These are phyloP conservation scores for Coleophoma cylindrospora DNA, from an alignment of 2,329 filamentous ascomycete species.

Conservation along the genomic window DNA sequence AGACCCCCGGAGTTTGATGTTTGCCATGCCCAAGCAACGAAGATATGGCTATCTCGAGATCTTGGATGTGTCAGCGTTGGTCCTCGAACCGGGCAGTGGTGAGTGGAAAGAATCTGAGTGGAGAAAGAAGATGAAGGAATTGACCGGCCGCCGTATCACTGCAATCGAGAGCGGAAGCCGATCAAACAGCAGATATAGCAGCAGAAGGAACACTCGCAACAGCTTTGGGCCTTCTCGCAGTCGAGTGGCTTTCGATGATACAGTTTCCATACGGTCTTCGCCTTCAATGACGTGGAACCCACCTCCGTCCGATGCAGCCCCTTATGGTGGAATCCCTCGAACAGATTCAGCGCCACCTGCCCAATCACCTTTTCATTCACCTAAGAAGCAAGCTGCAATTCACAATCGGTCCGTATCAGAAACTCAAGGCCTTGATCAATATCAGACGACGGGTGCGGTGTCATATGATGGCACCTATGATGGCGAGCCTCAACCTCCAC, in stretches of 20 bases:
- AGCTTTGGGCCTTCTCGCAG: slow-evolving; percentile 45
- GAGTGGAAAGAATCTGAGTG: slow-evolving; percentile 84
- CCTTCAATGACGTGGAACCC: slow-evolving; percentile 35
- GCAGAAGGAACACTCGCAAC: slow-evolving; percentile 51
- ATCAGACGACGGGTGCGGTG: slow-evolving; percentile 11
- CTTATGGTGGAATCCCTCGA: slow-evolving; percentile 22
- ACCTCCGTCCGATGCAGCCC: slow-evolving; percentile 10
- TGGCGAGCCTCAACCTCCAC: slow-evolving; percentile 7
- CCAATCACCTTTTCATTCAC: slow-evolving; percentile 16
- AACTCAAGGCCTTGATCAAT: slow-evolving; percentile 20
- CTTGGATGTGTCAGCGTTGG: slow-evolving; percentile 75
- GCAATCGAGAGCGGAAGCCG: slow-evolving; percentile 42
- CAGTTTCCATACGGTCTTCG: slow-evolving; percentile 43
- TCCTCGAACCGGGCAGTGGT: slow-evolving; percentile 71
- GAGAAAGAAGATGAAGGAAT: slow-evolving; percentile 83
- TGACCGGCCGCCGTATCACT: slow-evolving; percentile 76
- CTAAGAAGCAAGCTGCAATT: slow-evolving; percentile 2
- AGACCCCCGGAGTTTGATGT: slow-evolving; percentile 90
- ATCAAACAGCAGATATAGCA: slow-evolving; percentile 42
- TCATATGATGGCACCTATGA: slow-evolving; percentile 21
- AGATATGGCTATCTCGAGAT: slow-evolving; percentile 89
- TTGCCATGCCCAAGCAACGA: slow-evolving; percentile 87
- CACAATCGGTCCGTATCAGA: slow-evolving; percentile 28
- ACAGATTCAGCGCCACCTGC: slow-evolving; percentile 48
- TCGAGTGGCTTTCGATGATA: slow-evolving; percentile 54